Base-by-base conservation (phyloP, 2,329 filamentous ascomycete species). In the Orbilia javanica region DNA sequence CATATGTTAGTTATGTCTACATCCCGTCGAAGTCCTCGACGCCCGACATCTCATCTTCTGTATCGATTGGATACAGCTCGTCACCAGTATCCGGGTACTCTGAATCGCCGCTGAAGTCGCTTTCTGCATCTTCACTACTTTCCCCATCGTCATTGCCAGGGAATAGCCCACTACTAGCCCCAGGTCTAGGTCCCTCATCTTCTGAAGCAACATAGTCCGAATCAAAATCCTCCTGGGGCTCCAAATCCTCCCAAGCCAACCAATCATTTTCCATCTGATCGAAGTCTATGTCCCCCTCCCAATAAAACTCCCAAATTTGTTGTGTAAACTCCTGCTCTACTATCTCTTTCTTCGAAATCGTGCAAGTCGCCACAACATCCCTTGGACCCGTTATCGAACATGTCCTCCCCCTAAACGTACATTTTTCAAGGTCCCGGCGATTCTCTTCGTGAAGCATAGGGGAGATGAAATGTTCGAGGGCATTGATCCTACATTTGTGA, bases 21-120 rank as follows among this genome's bases (percentile, higher is more conserved):
- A 7, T 4, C 29, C 3, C 29, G 7, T 31, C 29, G 29, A 31
- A 4, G 7, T 31, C 46, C 11, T 53, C 25, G 7, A 2, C 27
- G 20, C 20, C 50, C 13, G 7, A 57, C 2, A 13, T 20, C 15
- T 22, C 31, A 2, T 57, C 31, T 7, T 57, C 52, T 11, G 29
- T 22, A 22, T 57, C 52, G n/a, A 36, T 34, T 3, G 52, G 29
- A 36, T 57, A 57, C 1, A 57, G 29, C 31, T 57, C 52, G 8
- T 57, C 52, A 11, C 52, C 52, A 13, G 52, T 36, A 3, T 57
- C 18, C 29, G 52, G 52, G 15, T 57, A 57, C 20, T 57, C 52
- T 2, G 52, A 57, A 22, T 57, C 52, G 1, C n/a, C 52, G 15
- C 29, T 39, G n/a, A 36, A 36, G 36, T 57, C 52, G 39, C 52